Evolutionary conservation across 345 rosid species (phyloP), one percentile per base, ranked within the genome.

Genomic region (Erysimum cheiranthoides): DNA sequence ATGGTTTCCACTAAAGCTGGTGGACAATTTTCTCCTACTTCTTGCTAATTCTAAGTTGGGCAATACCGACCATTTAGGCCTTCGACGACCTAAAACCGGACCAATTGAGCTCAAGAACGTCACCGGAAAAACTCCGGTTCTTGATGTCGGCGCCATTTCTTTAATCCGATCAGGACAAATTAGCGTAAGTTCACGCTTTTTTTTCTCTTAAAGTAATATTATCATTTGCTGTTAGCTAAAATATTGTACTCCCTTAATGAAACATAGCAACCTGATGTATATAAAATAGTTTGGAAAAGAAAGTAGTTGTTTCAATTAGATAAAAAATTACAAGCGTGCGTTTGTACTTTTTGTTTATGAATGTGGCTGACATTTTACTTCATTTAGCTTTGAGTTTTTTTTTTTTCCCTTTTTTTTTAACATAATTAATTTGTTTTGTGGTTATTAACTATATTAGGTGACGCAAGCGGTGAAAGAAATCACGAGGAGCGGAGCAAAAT

Each of bases 71-170:
- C 78, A 76, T 18, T 72, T 89, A 39, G 99, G 99, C 34, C 92
- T 95, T 69, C 81, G 84, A 68, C 82, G 99, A 61, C 98, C 97
- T 1, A 90, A 95, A 80, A 87, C 90, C 10, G 96, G 99, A 16
- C 99, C 99, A 1, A 79, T 95, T 21, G 86, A 89, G 82, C 96
- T 90, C n/a, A 95, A 95, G 60, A 95, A 87, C 49, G 68, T 81
- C 47, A 87, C 93, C 17, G 98, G 99, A 2, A 95, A 93, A 79
- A 92, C 99, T 2, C 98, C 99, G 0, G 98, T 92, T 42, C 90
- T 92, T 13, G 99, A 95, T 34, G 93, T 87, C 0, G 99, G 98
- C 0, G 88, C 98, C 13, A 50, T 95, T 0, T 86, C 97, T 7
- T 84, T 79, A 34, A 90, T 92, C 30, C 88, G 70, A 81, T 80